These are phyloP conservation scores for Xylariaceae sp. DNA, from an alignment of 2,329 filamentous ascomycete species.

Conservation along the genomic window DNA sequence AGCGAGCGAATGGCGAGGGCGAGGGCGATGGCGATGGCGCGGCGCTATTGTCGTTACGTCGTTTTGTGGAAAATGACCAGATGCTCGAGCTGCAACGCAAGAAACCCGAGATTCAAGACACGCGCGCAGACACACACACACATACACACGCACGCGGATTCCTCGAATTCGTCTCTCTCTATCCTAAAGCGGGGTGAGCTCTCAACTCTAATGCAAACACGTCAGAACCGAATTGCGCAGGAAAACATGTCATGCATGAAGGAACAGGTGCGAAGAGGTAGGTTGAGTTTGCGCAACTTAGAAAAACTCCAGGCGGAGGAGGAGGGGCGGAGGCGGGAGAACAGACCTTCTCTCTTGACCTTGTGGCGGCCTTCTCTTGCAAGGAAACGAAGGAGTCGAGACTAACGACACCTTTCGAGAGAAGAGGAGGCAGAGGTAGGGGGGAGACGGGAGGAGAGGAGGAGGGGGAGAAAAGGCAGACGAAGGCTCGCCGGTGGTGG, in stretches of 20 bases:
- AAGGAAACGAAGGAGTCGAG: slow-evolving; percentile 29
- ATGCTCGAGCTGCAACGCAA: slow-evolving; percentile 6
- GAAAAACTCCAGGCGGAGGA: slow-evolving; percentile 9
- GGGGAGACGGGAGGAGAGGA: slow-evolving; percentile 12
- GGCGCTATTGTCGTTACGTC: too few relatives aligned
- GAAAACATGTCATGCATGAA: slow-evolving; percentile 10
- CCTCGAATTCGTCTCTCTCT: not conserved
- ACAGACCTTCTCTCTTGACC: slow-evolving; percentile 28
- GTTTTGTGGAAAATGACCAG: too few relatives aligned
- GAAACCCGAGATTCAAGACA: too few relatives aligned
- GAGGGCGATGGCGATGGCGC: too few relatives aligned
- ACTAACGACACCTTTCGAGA: slow-evolving; percentile 24
- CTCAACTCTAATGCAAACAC: slow-evolving; percentile 22
- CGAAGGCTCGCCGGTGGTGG: slow-evolving; percentile 10
- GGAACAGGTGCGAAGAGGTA: slow-evolving; percentile 13
- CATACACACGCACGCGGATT: not conserved
- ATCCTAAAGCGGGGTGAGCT: slow-evolving; percentile 1
- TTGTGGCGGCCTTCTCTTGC: slow-evolving; percentile 18
- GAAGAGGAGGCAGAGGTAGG: slow-evolving; percentile 21
- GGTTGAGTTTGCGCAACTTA: slow-evolving; percentile 18
- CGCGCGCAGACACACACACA: slow-evolving; percentile 3
- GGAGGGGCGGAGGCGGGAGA: slow-evolving; percentile 12
- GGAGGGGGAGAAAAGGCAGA: slow-evolving; percentile 14
- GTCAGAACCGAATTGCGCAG: slow-evolving; percentile 18
- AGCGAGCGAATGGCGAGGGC: too few relatives aligned